These are phyloP conservation scores for Alternaria consortialis DNA, from an alignment of 2,329 filamentous ascomycete genomes.

Conservation along the genomic window DNA sequence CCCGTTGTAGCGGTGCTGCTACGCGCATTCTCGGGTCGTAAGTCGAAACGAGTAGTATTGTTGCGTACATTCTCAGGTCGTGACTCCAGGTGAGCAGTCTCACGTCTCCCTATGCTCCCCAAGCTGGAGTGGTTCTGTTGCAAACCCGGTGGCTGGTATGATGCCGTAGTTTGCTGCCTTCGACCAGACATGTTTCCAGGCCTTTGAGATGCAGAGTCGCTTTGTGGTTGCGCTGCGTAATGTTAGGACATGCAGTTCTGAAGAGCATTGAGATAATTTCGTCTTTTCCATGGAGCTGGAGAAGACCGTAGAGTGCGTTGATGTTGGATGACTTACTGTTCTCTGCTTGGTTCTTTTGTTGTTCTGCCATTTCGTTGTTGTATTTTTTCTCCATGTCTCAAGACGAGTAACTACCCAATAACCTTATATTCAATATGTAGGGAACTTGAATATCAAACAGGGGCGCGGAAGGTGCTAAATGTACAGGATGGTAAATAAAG, in stretches of 20 bases:
- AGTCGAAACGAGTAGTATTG: slow-evolving; percentile 11
- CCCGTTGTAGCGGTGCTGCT: slow-evolving; percentile 13
- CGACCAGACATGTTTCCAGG: slow-evolving; percentile 11
- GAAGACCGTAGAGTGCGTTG: background rate
- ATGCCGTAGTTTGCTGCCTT: slow-evolving; percentile 17
- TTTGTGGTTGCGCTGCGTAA: slow-evolving; percentile 1
- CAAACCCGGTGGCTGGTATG: slow-evolving; percentile 15
- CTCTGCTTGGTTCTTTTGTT: slow-evolving; percentile 8
- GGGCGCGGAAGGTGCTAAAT: background rate
- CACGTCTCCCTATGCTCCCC: slow-evolving; percentile 28
- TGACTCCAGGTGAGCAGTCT: slow-evolving; percentile 16
- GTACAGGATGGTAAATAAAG: slow-evolving; percentile 8
- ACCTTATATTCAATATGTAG: background rate
- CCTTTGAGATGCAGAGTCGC: slow-evolving; percentile 1
- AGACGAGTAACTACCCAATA: background rate
- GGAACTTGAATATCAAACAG: slow-evolving; percentile 3
- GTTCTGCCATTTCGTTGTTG: slow-evolving; percentile 18
- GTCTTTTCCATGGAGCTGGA: background rate
- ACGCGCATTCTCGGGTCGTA: slow-evolving; percentile 17
- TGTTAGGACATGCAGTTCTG: background rate
- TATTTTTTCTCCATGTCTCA: background rate
- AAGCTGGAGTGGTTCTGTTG: slow-evolving; percentile 22
- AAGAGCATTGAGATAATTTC: background rate
- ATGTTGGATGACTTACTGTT: slow-evolving; percentile 6
- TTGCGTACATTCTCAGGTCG: slow-evolving; percentile 16